Evolutionary conservation across 2,329 filamentous ascomycete genomes (phyloP), one percentile per base, ranked within the genome.

Genomic region (Onygena corvina): DNA sequence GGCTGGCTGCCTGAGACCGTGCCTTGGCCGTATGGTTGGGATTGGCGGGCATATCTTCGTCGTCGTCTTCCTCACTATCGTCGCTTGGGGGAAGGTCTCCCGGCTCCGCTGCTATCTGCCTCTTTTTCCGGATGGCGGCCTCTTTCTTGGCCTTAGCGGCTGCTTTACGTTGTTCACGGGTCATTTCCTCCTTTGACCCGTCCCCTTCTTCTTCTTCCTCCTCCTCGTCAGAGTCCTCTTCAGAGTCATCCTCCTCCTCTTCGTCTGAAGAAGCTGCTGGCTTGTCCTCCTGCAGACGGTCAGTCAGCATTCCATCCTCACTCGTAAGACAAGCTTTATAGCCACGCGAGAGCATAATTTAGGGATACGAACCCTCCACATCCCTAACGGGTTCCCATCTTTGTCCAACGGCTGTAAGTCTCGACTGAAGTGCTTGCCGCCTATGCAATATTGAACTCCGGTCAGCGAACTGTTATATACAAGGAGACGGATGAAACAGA

Each of bases 401-500:
- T 81, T 82, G 62, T 95, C 89, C 61, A 92, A 71, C 16, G 89
- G 89, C 66, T 86, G 82, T 42, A 96, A 80, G 66, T 95, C 83
- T 57, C 87, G 84, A 57, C 89, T 95, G 72, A 93, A 98, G 63
- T 94, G 83, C 71, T 95, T 94, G 62, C 92, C 92, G 54, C 89
- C 89, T 94, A 20, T 4, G 6, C 21, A 21, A 9, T 18, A 16
- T 16, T 25, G 9, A 31, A n/a, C 6, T 31, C 7, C 8, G 4
- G 11, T 46, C 20, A 46, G 30, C 42, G 7, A n/a, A 33, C 30
- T 14, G 12, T 8, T 31, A 33, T 23, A 8, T 30, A 3, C 18
- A 11, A 7, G 16, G 30, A 20, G 12, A 12, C 11, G 14, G 6
- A 7, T 5, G 11, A n/a, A 49, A 25, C 23, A 48, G 45, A 16